Base-by-base conservation (phyloP, 2,329 filamentous ascomycete genomes). In the Fusarium sarcochroum region DNA sequence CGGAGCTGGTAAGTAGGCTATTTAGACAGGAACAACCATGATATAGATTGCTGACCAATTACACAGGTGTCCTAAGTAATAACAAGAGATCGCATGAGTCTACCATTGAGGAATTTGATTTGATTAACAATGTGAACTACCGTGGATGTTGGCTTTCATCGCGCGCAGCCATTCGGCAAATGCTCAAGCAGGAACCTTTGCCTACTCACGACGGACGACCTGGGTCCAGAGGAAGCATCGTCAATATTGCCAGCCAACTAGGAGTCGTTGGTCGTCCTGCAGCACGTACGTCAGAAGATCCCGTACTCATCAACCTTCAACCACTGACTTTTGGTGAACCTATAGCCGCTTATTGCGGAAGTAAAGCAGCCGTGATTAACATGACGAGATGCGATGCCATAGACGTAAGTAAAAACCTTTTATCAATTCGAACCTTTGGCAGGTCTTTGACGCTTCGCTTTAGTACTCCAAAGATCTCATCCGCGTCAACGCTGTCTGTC, bases 401-500 rank as follows among this genome's bases (percentile, higher is more conserved):
- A 14, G 59, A 63, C 14, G 59, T 63, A 55, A 14, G 42, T 47
- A 14, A 7, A 20, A 9, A 13, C 2, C 4, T 17, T 20, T 9
- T 1, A 9, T 6, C 11, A 48, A 23, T 1, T 11, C 7, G 1
- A 2, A 10, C 11, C 5, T 27, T 11, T 4, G 0, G 14, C 14
- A 3, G 6, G 2, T 17, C 2, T 9, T 41, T 53, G 20, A 62
- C 20, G 10, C n/a, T 8, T 23, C 4, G 2, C 6, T 87, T 20
- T 84, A 89, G 66, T 88, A 88, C 69, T 84, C 86, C 0, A 65
- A 66, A 3, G 78, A 82, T 32, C 72, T 72, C 1, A 80, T 82
- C 30, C 72, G 80, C 5, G 69, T 81, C 23, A 82, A 92, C 75
- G 90, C 88, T 20, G 85, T 92, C 49, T 90, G 87, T 34, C 90